Base-by-base conservation (phyloP, 2,329 filamentous ascomycete species). In the Cladosporium sp. region DNA sequence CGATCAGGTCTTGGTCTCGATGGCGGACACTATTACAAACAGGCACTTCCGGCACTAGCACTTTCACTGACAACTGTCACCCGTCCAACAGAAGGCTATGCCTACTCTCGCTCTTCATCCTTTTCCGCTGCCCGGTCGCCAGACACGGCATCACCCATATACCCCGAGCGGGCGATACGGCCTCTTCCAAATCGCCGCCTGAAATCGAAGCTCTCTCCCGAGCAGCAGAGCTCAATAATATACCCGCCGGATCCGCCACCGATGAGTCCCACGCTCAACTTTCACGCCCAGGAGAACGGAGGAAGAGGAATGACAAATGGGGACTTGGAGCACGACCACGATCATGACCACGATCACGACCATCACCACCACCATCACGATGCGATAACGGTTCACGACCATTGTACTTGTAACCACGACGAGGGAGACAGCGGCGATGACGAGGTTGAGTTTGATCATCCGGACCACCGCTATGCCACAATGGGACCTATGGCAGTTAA, bases 161-260 rank as follows among this genome's bases (percentile, higher is more conserved):
- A 91, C 77, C 92, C 92, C 70, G 91, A 96, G 76, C 89, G 95
- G 78, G 91, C 94, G 67, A 99, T 99, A 77, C 90, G 93, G 75
- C 95, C 95, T 65, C 82, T 99, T 67, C 95, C 95, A 52, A 95
- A 91, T 80, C 90, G 93, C 74, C 90, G 91, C 69, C 85, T 99
- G 64, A 91, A 93, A 73, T 93, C 95, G 76, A 89, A 92, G 65
- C 84, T 99, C 62, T 93, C 94, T 35, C 89, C 91, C 67, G 92
- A 96, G 77, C 89, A 91, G 72, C 92, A 91, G 65, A 89, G 90
- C 62, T 87, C 89, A 33, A 95, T 97, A 72, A 85, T 89, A 71
- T 97, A 92, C 72, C 93, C 94, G 10, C 88, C 91, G 4, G 86
- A 89, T 16, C 90, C 89, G n/a, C 85, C 89, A 44, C 85, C 88